Base-by-base conservation (phyloP, 768 basidiomycete species). In the Austroboletus festivus region DNA sequence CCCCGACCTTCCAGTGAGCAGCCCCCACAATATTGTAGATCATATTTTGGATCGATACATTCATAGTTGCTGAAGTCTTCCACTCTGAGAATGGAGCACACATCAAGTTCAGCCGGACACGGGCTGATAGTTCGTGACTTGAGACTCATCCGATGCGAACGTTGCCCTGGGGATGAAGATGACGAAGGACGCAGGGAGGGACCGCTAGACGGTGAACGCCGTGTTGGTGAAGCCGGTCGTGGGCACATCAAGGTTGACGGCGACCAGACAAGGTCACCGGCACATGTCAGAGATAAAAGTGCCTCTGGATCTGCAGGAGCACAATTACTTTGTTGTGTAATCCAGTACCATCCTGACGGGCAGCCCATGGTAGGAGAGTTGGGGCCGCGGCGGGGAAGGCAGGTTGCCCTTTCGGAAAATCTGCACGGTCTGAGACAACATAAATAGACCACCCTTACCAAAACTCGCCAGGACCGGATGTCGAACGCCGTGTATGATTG, bases 11-110 rank as follows among this genome's bases (percentile, higher is more conserved):
- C 65, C 16, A 78, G 74, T 2, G 78, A 66, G 61, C 89, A 91
- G 23, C 89, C 89, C 53, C 88, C 89, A 66, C 89, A 91, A 13
- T 82, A 82, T 50, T 80, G 73, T 39, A 90, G 75, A 50, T 89
- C 86, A 38, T 69, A 69, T 16, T 66, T 55, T 24, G 76, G 76
- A 67, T 91, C 85, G 44, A 90, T 58, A 60, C 83, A 86, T 59
- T 86, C 83, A 55, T 73, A 81, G 47, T 80, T 78, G 26, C 65
- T 72, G 37, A 57, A 55, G 19, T 63, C 63, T 5, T 60, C 64
- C 30, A 71, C 54, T 21, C 70, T 74, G 19, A 66, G 46, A 51
- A 84, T 71, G 16, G 81, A 80, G 68, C 83, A 86, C 23, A 81
- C 81, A 33, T 78, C 71, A 26, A 80, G 64, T 28, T 73, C 75